Conservation (phyloP, 148 eudicot genomes). For the Drosera capensis region DNA sequence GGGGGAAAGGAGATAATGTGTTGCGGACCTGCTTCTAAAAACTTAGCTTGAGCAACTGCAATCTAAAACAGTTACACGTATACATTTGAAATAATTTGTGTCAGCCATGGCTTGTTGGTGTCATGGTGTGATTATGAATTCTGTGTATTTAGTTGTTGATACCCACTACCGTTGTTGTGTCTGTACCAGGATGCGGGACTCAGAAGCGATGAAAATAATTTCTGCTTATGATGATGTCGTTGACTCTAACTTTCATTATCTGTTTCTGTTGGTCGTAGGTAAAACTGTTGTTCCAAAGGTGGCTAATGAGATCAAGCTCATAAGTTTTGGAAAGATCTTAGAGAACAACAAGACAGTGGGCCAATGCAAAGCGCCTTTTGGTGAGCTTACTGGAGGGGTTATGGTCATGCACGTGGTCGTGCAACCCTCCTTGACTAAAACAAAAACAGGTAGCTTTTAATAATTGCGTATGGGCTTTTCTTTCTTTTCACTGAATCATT, state of each 20-base stretch:
- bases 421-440: conserved; percentile 73
- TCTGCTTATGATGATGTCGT: neutral
- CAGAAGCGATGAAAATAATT: neutral
- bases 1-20: no score
- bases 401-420: conserved; percentile 96
- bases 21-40: no score
- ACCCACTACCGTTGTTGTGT: no score
- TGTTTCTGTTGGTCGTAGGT: conserved; percentile 20
- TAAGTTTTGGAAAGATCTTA: conserved; percentile 79
- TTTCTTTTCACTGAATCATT: neutral
- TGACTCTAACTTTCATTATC: neutral
- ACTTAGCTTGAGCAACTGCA: no score
- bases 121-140: no score
- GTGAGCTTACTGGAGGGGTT: conserved; percentile 68
- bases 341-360: conserved; percentile 84
- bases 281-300: conserved; percentile 64
- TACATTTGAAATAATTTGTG: no score
- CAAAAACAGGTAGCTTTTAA: conserved; percentile 54
- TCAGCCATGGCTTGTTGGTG: no score
- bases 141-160: no score
- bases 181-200: no score
- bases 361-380: conserved; percentile 80
- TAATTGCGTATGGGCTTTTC: neutral
- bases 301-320: conserved; percentile 78
- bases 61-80: no score